Evolutionary conservation across 2,329 filamentous ascomycete species (phyloP), one percentile per base, ranked within the genome.

Genomic region (Phoma sp.): DNA sequence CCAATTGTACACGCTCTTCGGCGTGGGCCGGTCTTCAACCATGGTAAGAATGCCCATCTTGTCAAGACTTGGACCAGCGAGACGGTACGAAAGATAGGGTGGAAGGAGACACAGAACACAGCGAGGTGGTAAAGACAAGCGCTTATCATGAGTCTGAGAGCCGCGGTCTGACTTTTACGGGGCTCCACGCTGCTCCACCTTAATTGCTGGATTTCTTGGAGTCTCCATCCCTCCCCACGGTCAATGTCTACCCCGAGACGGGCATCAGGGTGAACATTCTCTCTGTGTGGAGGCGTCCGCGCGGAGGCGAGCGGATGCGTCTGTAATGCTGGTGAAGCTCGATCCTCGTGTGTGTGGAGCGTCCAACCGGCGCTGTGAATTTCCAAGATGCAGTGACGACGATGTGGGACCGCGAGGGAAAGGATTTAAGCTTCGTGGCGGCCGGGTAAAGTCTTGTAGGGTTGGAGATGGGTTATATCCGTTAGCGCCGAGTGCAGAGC

Each of bases 1-100:
- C 83, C 83, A 85, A 71, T 85, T 85, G 78, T 85, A 86, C 51
- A 86, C 83, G 48, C 76, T 76, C 67, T 79, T 80, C 21, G 83
- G 84, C 56, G 83, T 85, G 15, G 83, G 83, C 62, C 83, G 63
- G 50, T 75, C 73, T 61, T 75, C 73, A 48, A 73, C 63, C 43
- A 74, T 63, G 50, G 65, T 60, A 47, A 74, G 70, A 38, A 74
- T 63, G 51, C 70, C 72, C 72, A 74, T 74, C 17, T 19, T 71
- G 63, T 27, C 33, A 38, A 12, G 5, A 1, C 24, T 13, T 19
- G 12, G 22, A 22, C 22, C 27, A 43, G 40, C 29, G 29, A 49
- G 6, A 2, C 6, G 15, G 15, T 27, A 21, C 22, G 3, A 2
- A 9, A 13, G 10, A 13, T 13, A 27, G 21, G 10, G 19, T 13